Base-by-base conservation (phyloP, 805 yeast genomes). In the Candida cerambycidarum region DNA sequence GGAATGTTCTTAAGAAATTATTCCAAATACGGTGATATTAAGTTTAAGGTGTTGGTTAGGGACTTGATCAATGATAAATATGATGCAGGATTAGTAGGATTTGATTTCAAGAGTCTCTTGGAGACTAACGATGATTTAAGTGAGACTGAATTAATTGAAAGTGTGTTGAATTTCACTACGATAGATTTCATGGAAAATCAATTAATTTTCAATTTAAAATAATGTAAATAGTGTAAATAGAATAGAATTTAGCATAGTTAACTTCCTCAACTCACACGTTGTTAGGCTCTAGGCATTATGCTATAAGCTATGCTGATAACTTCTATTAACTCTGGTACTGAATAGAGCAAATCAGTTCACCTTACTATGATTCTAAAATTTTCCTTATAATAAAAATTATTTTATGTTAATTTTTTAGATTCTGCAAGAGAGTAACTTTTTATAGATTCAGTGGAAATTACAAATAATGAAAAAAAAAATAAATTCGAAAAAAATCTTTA, bases 141-240 rank as follows among this genome's bases (percentile, higher is more conserved):
- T 43, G 33, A 51, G 5, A 27, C 33, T 9, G 32, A 41, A 11
- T 35, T 36, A 11, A 30, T 35, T 17, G 2, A 42, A 42, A 16
- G 24, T 5, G 5, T 6, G 45, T 61, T 23, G 40, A 45, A 13
- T 52, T 69, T 17, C 28, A 42, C 45, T 4, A 58, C 52, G 34
- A 52, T 68, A 9, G 74, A 69, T 44, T 62, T 52, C 42, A 55
- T 69, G 12, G 74, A 69, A 42, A 62, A 65, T 43, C 65, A 62
- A 31, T 41, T 69, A 13, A 46, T 56, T 1, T 56, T 63, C 28
- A 52, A 45, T 30, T 50, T 19, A 4, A 19, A 37, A 25, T n/a
- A 14, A 7, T 37, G 33, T 19, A 37, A 14, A 37, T 18, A 37
- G 7, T 24, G 30, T 35, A 35, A 35, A 35, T 25, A 35, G 31